These are phyloP conservation scores for Knoxdaviesia proteae DNA, from an alignment of 2,329 filamentous ascomycete species.

Conservation along the genomic window DNA sequence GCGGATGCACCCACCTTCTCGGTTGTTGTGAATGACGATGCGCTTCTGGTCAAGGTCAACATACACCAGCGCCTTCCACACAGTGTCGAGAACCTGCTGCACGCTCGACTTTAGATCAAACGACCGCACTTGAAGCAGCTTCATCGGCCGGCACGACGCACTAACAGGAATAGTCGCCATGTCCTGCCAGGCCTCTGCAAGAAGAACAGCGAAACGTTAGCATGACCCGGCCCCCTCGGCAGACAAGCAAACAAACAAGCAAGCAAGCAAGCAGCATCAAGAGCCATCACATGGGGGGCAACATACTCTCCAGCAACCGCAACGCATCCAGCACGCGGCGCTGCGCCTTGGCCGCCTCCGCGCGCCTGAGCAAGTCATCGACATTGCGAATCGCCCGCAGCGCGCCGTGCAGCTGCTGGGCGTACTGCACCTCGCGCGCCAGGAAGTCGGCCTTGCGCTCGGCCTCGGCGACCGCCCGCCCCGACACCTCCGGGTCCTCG, in stretches of 20 bases:
- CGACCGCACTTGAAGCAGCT: conserved; percentile 42
- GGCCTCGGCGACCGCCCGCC: conserved; percentile 29
- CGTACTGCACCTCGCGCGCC: conserved; percentile 35
- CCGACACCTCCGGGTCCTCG: conserved; percentile 36
- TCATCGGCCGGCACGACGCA: conserved; percentile 39
- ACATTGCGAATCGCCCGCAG: conserved; percentile 32
- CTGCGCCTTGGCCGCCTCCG: conserved; percentile 34
- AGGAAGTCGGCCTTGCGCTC: conserved; percentile 36
- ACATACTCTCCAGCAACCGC: conserved; percentile 31
- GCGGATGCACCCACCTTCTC: conserved; percentile 20
- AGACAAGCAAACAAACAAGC: too few species aligned
- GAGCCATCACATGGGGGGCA: background rate
- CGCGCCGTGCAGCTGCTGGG: conserved; percentile 29
- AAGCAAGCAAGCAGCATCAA: too few species aligned
- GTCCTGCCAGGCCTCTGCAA: conserved; percentile 31
- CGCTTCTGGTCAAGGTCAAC: conserved; percentile 34
- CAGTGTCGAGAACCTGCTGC: conserved; percentile 40
- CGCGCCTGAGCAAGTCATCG: conserved; percentile 38
- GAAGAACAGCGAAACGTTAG: too few species aligned
- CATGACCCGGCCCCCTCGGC: too few species aligned
- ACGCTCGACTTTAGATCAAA: conserved; percentile 46
- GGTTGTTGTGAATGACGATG: conserved; percentile 32
- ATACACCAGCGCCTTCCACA: conserved; percentile 51
- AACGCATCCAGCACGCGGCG: conserved; percentile 34
- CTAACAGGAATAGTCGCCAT: conserved; percentile 39